phyloP scores from a whole-genome alignment of 2,329 filamentous ascomycete species.

The Cercospora sp. region DNA sequence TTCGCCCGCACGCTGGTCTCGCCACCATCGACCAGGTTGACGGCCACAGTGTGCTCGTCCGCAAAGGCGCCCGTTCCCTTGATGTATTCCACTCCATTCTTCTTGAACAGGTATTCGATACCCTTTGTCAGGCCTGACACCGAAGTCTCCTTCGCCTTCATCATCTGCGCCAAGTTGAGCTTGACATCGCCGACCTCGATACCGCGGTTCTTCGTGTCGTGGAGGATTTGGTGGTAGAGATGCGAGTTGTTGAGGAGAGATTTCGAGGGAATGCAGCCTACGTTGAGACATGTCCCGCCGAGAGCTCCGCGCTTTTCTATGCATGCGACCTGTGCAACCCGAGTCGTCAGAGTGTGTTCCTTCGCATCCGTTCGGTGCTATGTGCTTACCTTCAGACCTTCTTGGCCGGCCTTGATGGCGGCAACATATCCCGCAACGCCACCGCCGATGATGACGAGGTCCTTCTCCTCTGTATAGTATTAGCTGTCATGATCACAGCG shows the following conservation, averaged over 20 bases:
- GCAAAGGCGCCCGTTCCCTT: constrained; percentile 66
- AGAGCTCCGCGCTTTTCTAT: constrained; percentile 97
- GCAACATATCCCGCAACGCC: constrained; percentile 98
- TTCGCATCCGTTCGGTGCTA: constrained; percentile 8
- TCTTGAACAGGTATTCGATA: constrained; percentile 97
- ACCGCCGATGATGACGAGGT: constrained; percentile 95
- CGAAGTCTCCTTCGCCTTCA: constrained; percentile 97
- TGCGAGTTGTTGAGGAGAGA: constrained; percentile 99
- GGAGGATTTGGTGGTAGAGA: constrained; percentile 90
- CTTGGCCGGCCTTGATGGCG: constrained; percentile 97
- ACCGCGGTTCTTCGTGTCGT: constrained; percentile 95
- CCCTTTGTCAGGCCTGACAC: constrained; percentile 90
- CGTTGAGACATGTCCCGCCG: constrained; percentile 96
- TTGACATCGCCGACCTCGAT: constrained; percentile 98
- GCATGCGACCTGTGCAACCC: constrained; percentile 71
- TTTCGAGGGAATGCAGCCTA: constrained; percentile 99
- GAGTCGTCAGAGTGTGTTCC: constrained; percentile 5
- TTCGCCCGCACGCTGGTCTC: constrained; percentile 85
- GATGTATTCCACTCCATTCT: constrained; percentile 97
- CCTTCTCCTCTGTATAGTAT: constrained; percentile 74
- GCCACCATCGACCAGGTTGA: constrained; percentile 86
- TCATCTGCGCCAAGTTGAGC: constrained; percentile 91
- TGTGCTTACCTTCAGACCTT: constrained; percentile 79
- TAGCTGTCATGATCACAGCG: constrained; percentile 30
- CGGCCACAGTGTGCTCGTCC: constrained; percentile 80